Evolutionary conservation across 1,139 yeast species (phyloP).

Genomic region (Chernovozyma sophiae-reginae): DNA sequence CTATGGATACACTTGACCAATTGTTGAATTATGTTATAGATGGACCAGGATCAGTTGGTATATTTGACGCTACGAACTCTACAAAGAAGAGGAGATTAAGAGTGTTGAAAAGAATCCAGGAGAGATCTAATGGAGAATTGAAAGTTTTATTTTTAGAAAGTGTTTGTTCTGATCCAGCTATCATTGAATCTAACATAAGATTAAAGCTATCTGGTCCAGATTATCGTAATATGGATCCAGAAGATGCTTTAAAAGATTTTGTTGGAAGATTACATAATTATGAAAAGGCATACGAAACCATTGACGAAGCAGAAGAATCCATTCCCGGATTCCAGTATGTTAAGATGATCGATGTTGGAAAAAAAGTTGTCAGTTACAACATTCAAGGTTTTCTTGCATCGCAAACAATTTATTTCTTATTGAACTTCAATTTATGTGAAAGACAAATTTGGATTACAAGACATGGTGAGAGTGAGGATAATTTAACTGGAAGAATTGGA

Average conservation of each 20-base stretch:
- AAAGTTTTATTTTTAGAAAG: constrained; percentile 85
- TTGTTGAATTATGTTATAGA: constrained; percentile 73
- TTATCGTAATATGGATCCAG: constrained; percentile 81
- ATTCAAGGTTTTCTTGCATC: constrained; percentile 92
- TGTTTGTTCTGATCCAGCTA: constrained; percentile 72
- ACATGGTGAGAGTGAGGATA: constrained; percentile 89
- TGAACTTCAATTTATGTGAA: constrained; percentile 86
- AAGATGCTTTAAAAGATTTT: constrained; percentile 74
- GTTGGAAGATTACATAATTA: constrained; percentile 77
- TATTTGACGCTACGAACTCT: constrained; percentile 93
- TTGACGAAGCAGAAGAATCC: constrained; percentile 70
- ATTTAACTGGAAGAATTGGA: constrained; percentile 80
- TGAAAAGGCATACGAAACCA: constrained; percentile 86
- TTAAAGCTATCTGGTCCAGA: constrained; percentile 93
- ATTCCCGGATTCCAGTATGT: constrained; percentile 72
- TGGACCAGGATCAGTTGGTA: constrained; percentile 89
- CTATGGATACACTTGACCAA: constrained; percentile 87
- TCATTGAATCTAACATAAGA: constrained; percentile 77
- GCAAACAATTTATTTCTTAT: constrained; percentile 83
- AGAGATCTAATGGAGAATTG: constrained; percentile 67
- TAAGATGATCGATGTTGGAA: constrained; percentile 94
- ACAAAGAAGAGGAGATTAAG: constrained; percentile 68
- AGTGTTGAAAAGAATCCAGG: constrained; percentile 66
- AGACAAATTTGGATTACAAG: constrained; percentile 94
- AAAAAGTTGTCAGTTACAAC: constrained; percentile 86